These are phyloP conservation scores for Pyricularia sp. DNA, from an alignment of 2,329 filamentous ascomycete species.

Conservation along the genomic window DNA sequence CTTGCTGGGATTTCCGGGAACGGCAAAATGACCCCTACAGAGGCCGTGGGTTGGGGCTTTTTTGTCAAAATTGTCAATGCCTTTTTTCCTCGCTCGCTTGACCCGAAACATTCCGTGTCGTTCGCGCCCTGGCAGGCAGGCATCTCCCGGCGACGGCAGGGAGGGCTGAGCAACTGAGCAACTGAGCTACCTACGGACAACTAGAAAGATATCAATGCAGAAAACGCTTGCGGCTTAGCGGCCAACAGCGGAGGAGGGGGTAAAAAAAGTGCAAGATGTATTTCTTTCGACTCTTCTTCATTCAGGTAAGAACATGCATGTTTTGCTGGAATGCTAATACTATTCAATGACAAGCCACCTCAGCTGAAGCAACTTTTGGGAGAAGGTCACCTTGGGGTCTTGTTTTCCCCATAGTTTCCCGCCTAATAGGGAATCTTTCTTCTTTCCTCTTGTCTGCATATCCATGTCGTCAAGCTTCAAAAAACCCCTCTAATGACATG, in stretches of 20 bases:
- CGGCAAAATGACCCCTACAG: not conserved
- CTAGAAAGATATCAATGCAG: not conserved
- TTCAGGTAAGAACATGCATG: not conserved
- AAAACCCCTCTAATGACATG: not conserved
- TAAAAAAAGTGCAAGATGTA: not conserved
- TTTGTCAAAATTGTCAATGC: not conserved
- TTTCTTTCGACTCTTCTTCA: not conserved
- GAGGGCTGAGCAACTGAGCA: not conserved
- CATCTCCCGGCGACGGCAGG: not conserved
- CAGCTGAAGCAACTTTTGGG: not conserved
- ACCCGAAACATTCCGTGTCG: not conserved
- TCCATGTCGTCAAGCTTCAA: not conserved
- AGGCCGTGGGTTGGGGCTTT: not conserved
- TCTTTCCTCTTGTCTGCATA: not conserved
- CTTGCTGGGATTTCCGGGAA: too few species aligned
- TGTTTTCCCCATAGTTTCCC: not conserved
- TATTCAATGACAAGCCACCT: not conserved
- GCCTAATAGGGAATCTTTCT: not conserved
- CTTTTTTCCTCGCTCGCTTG: not conserved
- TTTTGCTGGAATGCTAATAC: not conserved
- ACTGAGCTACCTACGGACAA: not conserved
- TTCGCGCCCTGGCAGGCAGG: not conserved
- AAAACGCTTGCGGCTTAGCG: not conserved
- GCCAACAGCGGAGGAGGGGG: not conserved
- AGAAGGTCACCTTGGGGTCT: not conserved